Evolutionary conservation across 2,329 filamentous ascomycete species (phyloP), one percentile per base, ranked within the genome.

Genomic region (Nemania diffusa): DNA sequence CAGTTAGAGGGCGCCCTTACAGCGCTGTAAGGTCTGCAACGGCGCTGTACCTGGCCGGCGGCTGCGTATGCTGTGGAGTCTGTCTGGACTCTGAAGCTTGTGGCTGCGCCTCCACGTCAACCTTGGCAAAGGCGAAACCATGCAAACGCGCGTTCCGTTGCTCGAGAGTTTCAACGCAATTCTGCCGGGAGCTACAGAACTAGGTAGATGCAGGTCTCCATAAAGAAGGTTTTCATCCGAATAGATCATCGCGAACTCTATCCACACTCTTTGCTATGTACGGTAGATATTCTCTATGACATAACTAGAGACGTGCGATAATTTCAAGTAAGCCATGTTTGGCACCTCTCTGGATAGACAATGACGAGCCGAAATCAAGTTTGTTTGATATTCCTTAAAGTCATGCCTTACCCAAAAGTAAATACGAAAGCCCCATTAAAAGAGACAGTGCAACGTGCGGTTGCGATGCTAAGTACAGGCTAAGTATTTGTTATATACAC

Each of bases 41-140:
- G 15, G 46, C 46, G 24, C 46, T n/a, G 46, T 50, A 50, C 46
- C 22, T 50, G 20, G 46, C 11, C 13, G 46, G 46, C 50, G 27
- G 50, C 50, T 29, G 50, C 27, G 50, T 52, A 29, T 32, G 24
- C 50, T 52, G 50, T 29, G 27, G 56, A 34, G 62, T 32, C 29
- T 11, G 20, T 40, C 48, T 27, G 29, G 37, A 22, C 37, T 53
- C 48, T 65, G 24, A 40, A 57, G 57, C 62, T 53, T 27, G 29
- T 15, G 64, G 57, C 63, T 69, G 63, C 66, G 66, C 66, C 66
- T 57, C 52, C 62, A 60, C 62, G 58, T 66, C 61, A 64, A 65
- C 57, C 61, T 29, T 27, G 34, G 55, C 32, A 26, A 40, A 26
- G 53, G 34, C 57, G 55, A 58, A 42, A 50, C 55, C 29, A 15